phyloP scores from a whole-genome alignment of 331 rosid species.

The Quercus lobata region DNA sequence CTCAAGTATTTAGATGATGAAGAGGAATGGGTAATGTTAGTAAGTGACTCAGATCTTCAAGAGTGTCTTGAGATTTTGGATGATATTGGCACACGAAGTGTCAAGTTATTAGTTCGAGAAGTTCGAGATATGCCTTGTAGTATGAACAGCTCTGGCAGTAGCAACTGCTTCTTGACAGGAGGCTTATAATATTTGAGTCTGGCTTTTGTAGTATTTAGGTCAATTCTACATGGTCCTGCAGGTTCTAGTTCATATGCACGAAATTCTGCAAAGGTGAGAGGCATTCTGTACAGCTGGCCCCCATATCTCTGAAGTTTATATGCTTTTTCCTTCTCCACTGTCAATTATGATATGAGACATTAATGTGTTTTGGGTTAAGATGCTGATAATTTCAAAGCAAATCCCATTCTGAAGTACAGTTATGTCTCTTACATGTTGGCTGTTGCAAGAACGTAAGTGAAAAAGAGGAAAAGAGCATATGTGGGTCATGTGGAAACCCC shows the following conservation, averaged over 20 bases:
- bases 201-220: neutral
- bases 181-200: conserved; percentile 26
- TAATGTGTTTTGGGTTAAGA: neutral
- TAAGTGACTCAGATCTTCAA: conserved; percentile 58
- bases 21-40: conserved; percentile 87
- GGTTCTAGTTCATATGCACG: conserved; percentile 9
- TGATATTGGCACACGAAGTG: conserved; percentile 44
- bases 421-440: neutral
- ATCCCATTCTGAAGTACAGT: neutral
- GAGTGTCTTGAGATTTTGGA: conserved; percentile 74
- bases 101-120: conserved; percentile 72
- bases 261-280: neutral
- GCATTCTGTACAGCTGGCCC: neutral
- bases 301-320: neutral
- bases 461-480: conserved; percentile 9
- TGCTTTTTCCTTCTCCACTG: neutral
- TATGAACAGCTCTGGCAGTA: conserved; percentile 59
- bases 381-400: conserved; percentile 7
- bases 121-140: conserved; percentile 52
- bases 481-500: conserved; percentile 8
- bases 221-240: neutral
- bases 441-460: neutral
- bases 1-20: conserved; percentile 83
- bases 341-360: conserved; percentile 7
- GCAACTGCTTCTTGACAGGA: conserved; percentile 44